Evolutionary conservation across 2,329 filamentous ascomycete genomes (phyloP).

Genomic region (Knoxdaviesia proteae): DNA sequence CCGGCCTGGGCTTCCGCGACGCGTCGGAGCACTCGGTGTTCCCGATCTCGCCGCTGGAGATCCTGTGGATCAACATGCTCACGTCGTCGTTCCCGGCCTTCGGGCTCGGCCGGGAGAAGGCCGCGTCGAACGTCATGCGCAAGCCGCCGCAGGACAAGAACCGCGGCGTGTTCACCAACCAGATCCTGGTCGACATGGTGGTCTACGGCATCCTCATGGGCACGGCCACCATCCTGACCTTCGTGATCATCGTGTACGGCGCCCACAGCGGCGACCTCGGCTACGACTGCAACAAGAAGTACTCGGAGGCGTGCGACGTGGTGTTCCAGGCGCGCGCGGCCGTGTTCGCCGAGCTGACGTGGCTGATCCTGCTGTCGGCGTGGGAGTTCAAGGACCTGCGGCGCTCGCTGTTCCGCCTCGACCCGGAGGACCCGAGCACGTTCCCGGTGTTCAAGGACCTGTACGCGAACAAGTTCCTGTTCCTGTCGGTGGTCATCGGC

Average conservation of each 20-base stretch:
- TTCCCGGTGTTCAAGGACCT: slow-evolving; percentile 40
- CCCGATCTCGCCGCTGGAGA: slow-evolving; percentile 50
- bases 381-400: slow-evolving; percentile 62
- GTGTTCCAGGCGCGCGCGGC: slow-evolving; percentile 53
- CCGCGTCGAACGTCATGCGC: slow-evolving; percentile 55
- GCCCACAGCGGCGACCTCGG: slow-evolving; percentile 35
- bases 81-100: slow-evolving; percentile 70
- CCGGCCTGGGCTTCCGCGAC: slow-evolving; percentile 51
- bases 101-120: slow-evolving; percentile 62
- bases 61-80: slow-evolving; percentile 58
- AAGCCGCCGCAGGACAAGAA: slow-evolving; percentile 54
- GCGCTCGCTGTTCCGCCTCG: slow-evolving; percentile 49
- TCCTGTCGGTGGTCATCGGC: slow-evolving; percentile 42
- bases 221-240: slow-evolving; percentile 41
- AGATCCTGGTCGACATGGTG: slow-evolving; percentile 60
- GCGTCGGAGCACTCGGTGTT: slow-evolving; percentile 37
- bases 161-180: slow-evolving; percentile 54
- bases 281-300: slow-evolving; percentile 38
- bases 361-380: slow-evolving; percentile 51
- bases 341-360: slow-evolving; percentile 53
- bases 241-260: slow-evolving; percentile 42
- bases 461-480: slow-evolving; percentile 49
- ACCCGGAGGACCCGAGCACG: slow-evolving; percentile 26
- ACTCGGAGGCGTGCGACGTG: slow-evolving; percentile 30
- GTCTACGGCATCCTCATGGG: slow-evolving; percentile 67